Percentiles rank a stretch among this genome's conserved stretches.
phyloP scores from a whole-genome alignment of 2,329 filamentous ascomycete species.

The Calycina marina region DNA sequence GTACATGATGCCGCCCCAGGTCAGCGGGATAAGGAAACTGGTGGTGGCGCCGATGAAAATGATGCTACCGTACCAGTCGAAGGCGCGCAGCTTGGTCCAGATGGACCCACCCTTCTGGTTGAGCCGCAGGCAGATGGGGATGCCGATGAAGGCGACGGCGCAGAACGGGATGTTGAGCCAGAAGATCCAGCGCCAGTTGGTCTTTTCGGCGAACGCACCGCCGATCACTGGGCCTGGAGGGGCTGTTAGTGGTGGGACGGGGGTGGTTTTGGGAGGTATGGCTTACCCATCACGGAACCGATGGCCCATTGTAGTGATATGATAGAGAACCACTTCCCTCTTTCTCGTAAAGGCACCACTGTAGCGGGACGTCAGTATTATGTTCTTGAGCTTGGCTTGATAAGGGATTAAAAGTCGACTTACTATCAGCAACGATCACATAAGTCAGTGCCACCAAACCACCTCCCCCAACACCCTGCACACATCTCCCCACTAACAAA shows the following conservation, averaged over 20 bases:
- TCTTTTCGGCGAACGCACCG: conserved; percentile 26
- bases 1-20: conserved; percentile 49
- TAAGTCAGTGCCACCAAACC: conserved; percentile 30
- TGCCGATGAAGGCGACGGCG: conserved; percentile 8
- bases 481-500: conserved; percentile 21
- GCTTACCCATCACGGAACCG: conserved; percentile 12
- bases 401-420: too few relatives aligned
- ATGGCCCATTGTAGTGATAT: conserved; percentile 13
- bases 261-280: neutral
- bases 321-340: conserved; percentile 24
- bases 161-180: conserved; percentile 16
- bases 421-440: conserved; percentile 28
- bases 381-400: too few relatives aligned
- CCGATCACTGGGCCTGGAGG: conserved; percentile 23
- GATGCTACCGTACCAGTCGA: conserved; percentile 48
- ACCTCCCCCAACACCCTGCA: conserved; percentile 34
- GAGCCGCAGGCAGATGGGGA: conserved; percentile 14
- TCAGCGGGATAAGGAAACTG: conserved; percentile 43
- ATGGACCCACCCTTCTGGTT: conserved; percentile 11
- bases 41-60: conserved; percentile 45
- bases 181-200: conserved; percentile 19
- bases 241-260: neutral
- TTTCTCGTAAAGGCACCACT: conserved; percentile 27
- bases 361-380: too few relatives aligned
- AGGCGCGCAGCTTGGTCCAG: conserved; percentile 9